A percentile compares a stretch with the other conserved stretches of the same genome.
phyloP scores from a whole-genome alignment of 2,329 filamentous ascomycete species.

The Clonostachys byssicola region DNA sequence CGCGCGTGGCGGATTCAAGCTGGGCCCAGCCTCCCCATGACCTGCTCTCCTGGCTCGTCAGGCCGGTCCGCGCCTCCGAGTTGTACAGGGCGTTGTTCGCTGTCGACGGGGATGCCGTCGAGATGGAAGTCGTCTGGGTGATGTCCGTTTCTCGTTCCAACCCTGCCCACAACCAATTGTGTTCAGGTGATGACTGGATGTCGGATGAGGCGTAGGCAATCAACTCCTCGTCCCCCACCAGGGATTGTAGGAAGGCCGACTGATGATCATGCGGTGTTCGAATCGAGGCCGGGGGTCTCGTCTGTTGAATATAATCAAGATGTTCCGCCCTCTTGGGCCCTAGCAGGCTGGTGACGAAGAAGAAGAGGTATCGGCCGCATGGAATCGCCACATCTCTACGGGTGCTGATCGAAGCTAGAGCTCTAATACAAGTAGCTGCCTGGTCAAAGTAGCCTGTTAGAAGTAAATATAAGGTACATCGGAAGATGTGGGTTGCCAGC shows the following conservation, averaged over 20 bases:
- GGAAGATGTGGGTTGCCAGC: slow-evolving; percentile 81
- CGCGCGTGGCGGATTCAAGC: slow-evolving; percentile 49
- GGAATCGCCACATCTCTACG: slow-evolving; percentile 68
- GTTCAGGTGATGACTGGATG: slow-evolving; percentile 73
- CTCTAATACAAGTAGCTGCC: slow-evolving; percentile 69
- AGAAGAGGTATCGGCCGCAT: slow-evolving; percentile 77
- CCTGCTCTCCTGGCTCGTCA: slow-evolving; percentile 51
- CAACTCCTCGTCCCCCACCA: slow-evolving; percentile 74
- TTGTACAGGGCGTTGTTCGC: slow-evolving; percentile 26
- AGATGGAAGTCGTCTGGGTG: not conserved
- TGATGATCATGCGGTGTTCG: slow-evolving; percentile 14
- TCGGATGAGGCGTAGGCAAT: slow-evolving; percentile 84
- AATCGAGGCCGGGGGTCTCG: slow-evolving; percentile 21
- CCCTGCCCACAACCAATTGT: slow-evolving; percentile 78
- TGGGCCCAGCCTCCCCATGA: slow-evolving; percentile 82
- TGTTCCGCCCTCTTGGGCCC: slow-evolving; percentile 48
- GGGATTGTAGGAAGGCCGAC: slow-evolving; percentile 20
- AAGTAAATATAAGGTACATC: slow-evolving; percentile 76
- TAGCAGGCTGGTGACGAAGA: slow-evolving; percentile 67
- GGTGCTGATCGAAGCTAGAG: slow-evolving; percentile 67
- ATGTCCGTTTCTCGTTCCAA: slow-evolving; percentile 40
- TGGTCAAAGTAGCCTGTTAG: slow-evolving; percentile 69
- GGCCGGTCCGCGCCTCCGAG: slow-evolving; percentile 41
- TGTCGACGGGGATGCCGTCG: slow-evolving; percentile 15
- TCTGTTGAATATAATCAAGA: slow-evolving; percentile 26